These are phyloP conservation scores for Malbranchea zuffiana DNA, from an alignment of 2,329 filamentous ascomycete species.

Conservation along the genomic window DNA sequence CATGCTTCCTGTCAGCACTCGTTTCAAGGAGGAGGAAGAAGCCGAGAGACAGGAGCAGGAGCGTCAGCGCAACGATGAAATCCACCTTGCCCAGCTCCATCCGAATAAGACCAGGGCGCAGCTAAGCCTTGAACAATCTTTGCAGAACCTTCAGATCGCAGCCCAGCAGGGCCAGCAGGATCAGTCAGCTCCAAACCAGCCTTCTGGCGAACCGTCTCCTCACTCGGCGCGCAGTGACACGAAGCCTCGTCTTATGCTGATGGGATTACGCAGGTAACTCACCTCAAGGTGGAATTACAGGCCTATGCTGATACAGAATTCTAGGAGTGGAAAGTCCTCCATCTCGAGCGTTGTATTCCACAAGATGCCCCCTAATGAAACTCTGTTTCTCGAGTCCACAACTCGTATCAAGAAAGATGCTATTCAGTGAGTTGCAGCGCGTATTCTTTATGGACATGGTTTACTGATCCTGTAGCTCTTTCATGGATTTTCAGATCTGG, in stretches of 20 bases:
- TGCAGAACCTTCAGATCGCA: slow-evolving; percentile 25
- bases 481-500: slow-evolving; percentile 99
- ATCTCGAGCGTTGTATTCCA: slow-evolving; percentile 99
- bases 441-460: neutral
- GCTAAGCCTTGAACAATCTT: slow-evolving; percentile 26
- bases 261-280: slow-evolving; percentile 86
- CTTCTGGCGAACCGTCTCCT: slow-evolving; percentile 18
- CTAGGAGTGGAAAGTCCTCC: slow-evolving; percentile 91
- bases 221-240: slow-evolving; percentile 43
- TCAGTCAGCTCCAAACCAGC: slow-evolving; percentile 21
- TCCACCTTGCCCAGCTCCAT: slow-evolving; percentile 16
- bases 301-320: slow-evolving; percentile 11
- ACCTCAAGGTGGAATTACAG: no score
- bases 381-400: slow-evolving; percentile 88
- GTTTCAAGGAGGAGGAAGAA: no score
- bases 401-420: slow-evolving; percentile 88
- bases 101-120: slow-evolving; percentile 23
- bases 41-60: no score
- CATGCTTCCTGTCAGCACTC: slow-evolving; percentile 1
- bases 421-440: slow-evolving; percentile 60
- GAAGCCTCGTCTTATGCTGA: slow-evolving; percentile 78
- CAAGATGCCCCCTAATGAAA: slow-evolving; percentile 92
- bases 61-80: no score
- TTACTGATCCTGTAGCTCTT: slow-evolving; percentile 56
- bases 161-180: slow-evolving; percentile 10